Percentiles rank a stretch among this genome's conserved stretches.
These are phyloP conservation scores for Chytriomyces sp. DNA, from an alignment of 192 early-diverging fungal species.

Conservation along the genomic window DNA sequence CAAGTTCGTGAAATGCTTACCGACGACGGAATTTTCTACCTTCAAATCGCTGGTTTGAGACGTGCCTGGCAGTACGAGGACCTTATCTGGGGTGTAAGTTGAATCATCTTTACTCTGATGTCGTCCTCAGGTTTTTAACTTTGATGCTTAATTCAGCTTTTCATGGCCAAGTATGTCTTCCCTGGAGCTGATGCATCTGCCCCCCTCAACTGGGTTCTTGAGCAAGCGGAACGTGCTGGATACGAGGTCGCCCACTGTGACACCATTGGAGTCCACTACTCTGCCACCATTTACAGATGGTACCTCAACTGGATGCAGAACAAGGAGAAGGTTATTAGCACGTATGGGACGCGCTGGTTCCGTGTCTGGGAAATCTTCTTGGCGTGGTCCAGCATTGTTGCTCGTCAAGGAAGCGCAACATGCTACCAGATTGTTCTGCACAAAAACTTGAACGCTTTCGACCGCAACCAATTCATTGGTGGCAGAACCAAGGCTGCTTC, in stretches of 20 bases:
- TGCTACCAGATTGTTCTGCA: conserved; percentile 95
- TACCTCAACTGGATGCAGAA: conserved; percentile 98
- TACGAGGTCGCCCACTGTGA: conserved; percentile 90
- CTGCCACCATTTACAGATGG: conserved; percentile 92
- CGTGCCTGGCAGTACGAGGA: conserved; percentile 82
- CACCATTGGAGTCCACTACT: conserved; percentile 97
- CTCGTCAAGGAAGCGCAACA: conserved; percentile 95
- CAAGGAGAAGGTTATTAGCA: conserved; percentile 78
- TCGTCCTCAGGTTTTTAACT: background rate
- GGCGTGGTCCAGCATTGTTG: conserved; percentile 93
- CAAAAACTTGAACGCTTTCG: conserved; percentile 97
- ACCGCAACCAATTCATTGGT: conserved; percentile 66
- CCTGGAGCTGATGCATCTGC: conserved; percentile 97
- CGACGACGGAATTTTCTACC: conserved; percentile 97
- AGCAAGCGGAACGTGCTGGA: conserved; percentile 90
- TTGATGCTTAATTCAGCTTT: conserved; percentile 55
- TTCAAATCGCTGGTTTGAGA: conserved; percentile 97
- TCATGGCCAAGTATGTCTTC: conserved; percentile 99
- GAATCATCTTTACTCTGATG: too few species aligned
- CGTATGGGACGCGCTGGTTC: conserved; percentile 91
- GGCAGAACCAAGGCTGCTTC: background rate
- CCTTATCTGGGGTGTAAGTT: conserved; percentile 76
- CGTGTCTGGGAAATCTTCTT: conserved; percentile 98
- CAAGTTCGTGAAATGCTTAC: conserved; percentile 94
- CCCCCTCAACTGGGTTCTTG: conserved; percentile 94